Percentiles rank a stretch among this genome's conserved stretches.
These are phyloP conservation scores for Dillenia suffruticosa DNA, from an alignment of 164 flowering plant species.

Conservation along the genomic window DNA sequence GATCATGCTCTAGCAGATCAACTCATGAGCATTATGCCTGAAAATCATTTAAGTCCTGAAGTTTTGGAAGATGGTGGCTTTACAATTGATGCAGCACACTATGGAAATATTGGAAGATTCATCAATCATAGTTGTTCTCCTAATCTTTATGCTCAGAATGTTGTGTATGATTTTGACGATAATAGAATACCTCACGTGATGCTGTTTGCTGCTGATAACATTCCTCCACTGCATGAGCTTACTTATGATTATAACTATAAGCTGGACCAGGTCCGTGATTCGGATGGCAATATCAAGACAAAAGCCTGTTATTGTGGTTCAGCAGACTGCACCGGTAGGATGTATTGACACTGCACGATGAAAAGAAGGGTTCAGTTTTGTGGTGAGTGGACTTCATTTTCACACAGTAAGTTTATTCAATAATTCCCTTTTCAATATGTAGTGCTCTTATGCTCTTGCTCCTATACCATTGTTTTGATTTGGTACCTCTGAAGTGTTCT, in stretches of 20 bases:
- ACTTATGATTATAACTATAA: slow-evolving; percentile 78
- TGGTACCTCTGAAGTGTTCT: no score
- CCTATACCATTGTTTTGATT: no score
- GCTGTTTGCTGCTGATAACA: slow-evolving; percentile 87
- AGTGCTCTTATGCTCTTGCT: no score
- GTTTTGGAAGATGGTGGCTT: slow-evolving; percentile 48
- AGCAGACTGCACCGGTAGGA: slow-evolving; percentile 69
- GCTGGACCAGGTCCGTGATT: slow-evolving; percentile 61
- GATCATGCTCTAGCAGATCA: slow-evolving; percentile 43
- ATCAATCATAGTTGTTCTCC: slow-evolving; percentile 94
- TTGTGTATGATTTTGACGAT: slow-evolving; percentile 80
- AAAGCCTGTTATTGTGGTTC: slow-evolving; percentile 83
- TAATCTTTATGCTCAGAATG: slow-evolving; percentile 84
- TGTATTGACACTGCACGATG: slow-evolving; percentile 63
- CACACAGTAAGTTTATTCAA: no score
- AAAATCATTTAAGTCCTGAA: slow-evolving; percentile 24
- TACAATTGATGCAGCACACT: slow-evolving; percentile 70
- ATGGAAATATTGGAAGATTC: slow-evolving; percentile 79
- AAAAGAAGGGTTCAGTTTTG: slow-evolving; percentile 25
- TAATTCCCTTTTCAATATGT: no score
- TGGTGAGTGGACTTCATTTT: no score
- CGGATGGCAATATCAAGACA: slow-evolving; percentile 60
- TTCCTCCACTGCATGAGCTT: slow-evolving; percentile 80
- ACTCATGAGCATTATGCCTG: slow-evolving; percentile 33
- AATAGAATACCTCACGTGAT: slow-evolving; percentile 79